phyloP scores from a whole-genome alignment of 495 filamentous ascomycete species.

The Penicillium paradoxum region DNA sequence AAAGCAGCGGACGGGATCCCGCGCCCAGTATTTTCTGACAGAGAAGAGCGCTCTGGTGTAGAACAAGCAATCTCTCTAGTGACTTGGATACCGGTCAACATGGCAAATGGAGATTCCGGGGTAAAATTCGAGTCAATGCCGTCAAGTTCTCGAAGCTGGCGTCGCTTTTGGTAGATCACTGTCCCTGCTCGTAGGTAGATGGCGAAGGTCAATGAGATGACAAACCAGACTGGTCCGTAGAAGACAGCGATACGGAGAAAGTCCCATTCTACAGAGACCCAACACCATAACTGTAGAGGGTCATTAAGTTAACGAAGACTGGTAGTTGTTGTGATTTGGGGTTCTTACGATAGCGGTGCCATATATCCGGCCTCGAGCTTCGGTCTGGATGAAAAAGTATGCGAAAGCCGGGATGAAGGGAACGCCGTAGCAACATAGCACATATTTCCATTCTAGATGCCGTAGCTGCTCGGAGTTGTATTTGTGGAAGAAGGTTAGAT shows the following conservation, averaged over 20 bases:
- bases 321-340: background rate
- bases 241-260: constrained; percentile 71
- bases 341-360: constrained; percentile 61
- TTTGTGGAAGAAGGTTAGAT: constrained; percentile 76
- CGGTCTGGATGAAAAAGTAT: constrained; percentile 58
- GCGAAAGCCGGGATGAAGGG: constrained; percentile 66
- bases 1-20: constrained; percentile 9
- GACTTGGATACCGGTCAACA: constrained; percentile 55
- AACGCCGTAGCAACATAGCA: constrained; percentile 68
- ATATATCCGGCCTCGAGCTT: constrained; percentile 54
- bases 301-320: background rate
- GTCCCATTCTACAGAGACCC: constrained; percentile 65
- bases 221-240: constrained; percentile 82
- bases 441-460: constrained; percentile 66
- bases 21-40: background rate
- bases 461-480: constrained; percentile 65
- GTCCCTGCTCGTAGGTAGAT: constrained; percentile 72
- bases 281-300: constrained; percentile 68
- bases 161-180: constrained; percentile 58
- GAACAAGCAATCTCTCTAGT: constrained; percentile 33
- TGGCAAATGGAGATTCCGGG: constrained; percentile 45
- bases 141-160: constrained; percentile 39
- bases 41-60: constrained; percentile 8
- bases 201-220: constrained; percentile 61
- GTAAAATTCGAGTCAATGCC: constrained; percentile 33